These are phyloP conservation scores for Stagonosporopsis chrysanthemi DNA, from an alignment of 2,329 filamentous ascomycete genomes.

Conservation along the genomic window DNA sequence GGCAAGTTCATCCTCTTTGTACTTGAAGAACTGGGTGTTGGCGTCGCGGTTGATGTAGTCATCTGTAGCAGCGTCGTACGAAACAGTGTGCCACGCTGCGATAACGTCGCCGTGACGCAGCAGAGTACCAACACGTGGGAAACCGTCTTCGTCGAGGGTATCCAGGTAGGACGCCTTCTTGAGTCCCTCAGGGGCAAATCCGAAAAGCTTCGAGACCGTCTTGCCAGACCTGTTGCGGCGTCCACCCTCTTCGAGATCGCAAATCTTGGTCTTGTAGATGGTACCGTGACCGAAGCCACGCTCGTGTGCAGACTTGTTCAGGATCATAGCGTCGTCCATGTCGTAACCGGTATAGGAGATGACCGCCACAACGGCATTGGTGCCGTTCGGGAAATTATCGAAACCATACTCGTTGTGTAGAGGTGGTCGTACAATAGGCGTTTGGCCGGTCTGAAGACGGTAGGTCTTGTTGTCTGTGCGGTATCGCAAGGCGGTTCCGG, in stretches of 20 bases:
- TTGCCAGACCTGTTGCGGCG: slow-evolving; percentile 70
- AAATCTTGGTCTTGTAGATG: slow-evolving; percentile 97
- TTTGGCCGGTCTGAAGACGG: slow-evolving; percentile 92
- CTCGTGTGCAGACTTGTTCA: slow-evolving; percentile 97
- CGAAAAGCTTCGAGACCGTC: slow-evolving; percentile 82
- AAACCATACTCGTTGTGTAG: slow-evolving; percentile 96
- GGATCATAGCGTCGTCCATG: slow-evolving; percentile 99
- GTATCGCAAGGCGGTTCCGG: slow-evolving; percentile 81
- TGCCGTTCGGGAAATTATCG: slow-evolving; percentile 97
- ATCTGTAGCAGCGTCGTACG: slow-evolving; percentile 73
- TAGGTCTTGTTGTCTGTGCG: slow-evolving; percentile 98
- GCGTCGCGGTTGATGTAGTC: slow-evolving; percentile 86
- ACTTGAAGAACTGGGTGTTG: slow-evolving; percentile 86
- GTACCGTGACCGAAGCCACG: slow-evolving; percentile 94
- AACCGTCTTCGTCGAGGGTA: slow-evolving; percentile 84
- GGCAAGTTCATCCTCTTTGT: slow-evolving; percentile 88
- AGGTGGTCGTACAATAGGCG: slow-evolving; percentile 88
- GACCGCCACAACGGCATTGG: slow-evolving; percentile 93
- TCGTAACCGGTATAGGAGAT: slow-evolving; percentile 99
- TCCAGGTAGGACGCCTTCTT: slow-evolving; percentile 74
- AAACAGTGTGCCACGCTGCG: slow-evolving; percentile 88
- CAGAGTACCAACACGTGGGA: slow-evolving; percentile 80
- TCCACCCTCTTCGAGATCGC: slow-evolving; percentile 80
- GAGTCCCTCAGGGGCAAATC: slow-evolving; percentile 81
- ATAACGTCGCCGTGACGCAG: slow-evolving; percentile 83